Evolutionary conservation across 2,329 filamentous ascomycete genomes (phyloP), one percentile per base, ranked within the genome.

Genomic region (Alternaria hordeiaustralica): DNA sequence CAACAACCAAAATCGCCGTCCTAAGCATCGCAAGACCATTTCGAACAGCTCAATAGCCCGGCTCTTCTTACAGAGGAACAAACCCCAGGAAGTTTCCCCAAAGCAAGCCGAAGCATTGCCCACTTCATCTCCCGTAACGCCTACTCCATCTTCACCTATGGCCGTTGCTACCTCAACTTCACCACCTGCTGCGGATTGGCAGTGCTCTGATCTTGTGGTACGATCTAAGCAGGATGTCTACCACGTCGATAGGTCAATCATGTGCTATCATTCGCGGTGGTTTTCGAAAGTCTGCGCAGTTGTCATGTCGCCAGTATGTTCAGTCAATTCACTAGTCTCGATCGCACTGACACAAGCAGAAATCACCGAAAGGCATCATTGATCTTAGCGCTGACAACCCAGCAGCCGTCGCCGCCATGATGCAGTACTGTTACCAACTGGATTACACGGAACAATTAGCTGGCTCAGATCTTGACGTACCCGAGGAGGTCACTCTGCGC

Each of bases 361-460:
- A 71, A 60, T 67, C 68, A 56, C 61, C 68, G 20, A 71, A 70
- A 45, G 69, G 69, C 15, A 65, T 69, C n/a, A 71, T 77, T 20
- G 74, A 77, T 55, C 64, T 77, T 18, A 75, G 74, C 21, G 70
- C 72, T 23, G 75, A 77, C 46, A 71, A 78, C 30, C 70, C 76
- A 10, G 68, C 67, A 36, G 72, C 75, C 41, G 74, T 78, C 11
- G 70, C 75, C 9, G 74, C 75, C 6, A 77, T 78, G 76, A 72
- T 78, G 58, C 74, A 76, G 49, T 78, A 76, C 51, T 75, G 70
- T 55, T 78, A 78, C 44, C 71, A 75, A 23, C 61, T 77, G 23
- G 73, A 77, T 50, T 76, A 78, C 44, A 68, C 56, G 53, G 74
- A 78, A 46, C 70, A 66, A 20, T 60, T 71, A 20, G 20, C 69